Evolutionary conservation across 108 stramenopile species (phyloP).

Genomic region (Discostella pseudostelligera): DNA sequence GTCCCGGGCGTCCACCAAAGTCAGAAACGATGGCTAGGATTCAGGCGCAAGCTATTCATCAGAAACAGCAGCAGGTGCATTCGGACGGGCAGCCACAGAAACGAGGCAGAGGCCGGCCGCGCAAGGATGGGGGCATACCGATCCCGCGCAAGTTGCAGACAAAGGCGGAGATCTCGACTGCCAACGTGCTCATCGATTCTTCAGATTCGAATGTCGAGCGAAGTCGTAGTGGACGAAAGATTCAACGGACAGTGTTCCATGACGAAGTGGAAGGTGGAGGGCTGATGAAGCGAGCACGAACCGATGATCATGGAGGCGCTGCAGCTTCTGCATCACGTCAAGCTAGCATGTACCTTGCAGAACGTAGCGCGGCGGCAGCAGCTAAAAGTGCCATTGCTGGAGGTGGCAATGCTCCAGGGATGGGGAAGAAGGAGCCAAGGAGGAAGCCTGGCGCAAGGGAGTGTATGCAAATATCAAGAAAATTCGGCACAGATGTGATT

Average conservation of each 20-base stretch:
- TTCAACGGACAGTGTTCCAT: slow-evolving; percentile 71
- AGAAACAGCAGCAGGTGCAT: neutral
- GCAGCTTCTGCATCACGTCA: slow-evolving; percentile 3
- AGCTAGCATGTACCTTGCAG: slow-evolving; percentile 14
- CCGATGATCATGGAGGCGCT: slow-evolving; percentile 15
- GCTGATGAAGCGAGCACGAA: slow-evolving; percentile 41
- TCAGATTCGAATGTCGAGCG: slow-evolving; percentile 27
- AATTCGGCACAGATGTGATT: slow-evolving; percentile 65
- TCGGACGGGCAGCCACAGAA: slow-evolving; percentile 23
- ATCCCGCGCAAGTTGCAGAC: slow-evolving; percentile 27
- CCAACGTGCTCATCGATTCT: slow-evolving; percentile 12
- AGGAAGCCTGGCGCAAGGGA: slow-evolving; percentile 90
- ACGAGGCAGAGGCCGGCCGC: slow-evolving; percentile 47
- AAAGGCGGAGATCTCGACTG: slow-evolving; percentile 12
- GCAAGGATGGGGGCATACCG: slow-evolving; percentile 45
- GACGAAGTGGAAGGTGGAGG: slow-evolving; percentile 74
- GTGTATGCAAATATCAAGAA: slow-evolving; percentile 82
- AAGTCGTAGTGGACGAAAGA: slow-evolving; percentile 78
- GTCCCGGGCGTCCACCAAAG: slow-evolving; percentile 25
- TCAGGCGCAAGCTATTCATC: neutral
- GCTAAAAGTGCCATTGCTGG: slow-evolving; percentile 24
- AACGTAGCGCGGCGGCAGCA: slow-evolving; percentile 23
- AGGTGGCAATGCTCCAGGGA: neutral
- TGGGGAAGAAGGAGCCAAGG: slow-evolving; percentile 47
- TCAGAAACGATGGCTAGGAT: slow-evolving; percentile 13